A percentile compares a stretch with the other conserved stretches of the same genome.
These are phyloP conservation scores for Monosporascus sp. DNA, from an alignment of 2,329 filamentous ascomycete genomes.

Conservation along the genomic window DNA sequence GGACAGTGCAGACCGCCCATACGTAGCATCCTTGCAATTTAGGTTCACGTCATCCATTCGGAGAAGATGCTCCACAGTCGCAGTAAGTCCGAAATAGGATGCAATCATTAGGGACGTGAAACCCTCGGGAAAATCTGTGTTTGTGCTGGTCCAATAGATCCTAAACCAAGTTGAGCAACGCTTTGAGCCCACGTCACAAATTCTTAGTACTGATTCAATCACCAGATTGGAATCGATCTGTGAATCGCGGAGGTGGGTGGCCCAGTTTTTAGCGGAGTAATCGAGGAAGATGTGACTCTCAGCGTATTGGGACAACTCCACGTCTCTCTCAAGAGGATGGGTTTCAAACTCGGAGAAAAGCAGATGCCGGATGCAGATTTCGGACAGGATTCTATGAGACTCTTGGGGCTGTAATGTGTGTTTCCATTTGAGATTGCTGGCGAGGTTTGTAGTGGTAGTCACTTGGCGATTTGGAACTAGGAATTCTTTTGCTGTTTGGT, in stretches of 20 bases:
- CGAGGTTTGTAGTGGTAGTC: too few relatives aligned
- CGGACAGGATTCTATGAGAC: constrained; percentile 4
- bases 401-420: constrained; percentile 1
- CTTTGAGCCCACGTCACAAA: not conserved
- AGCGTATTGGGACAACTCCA: too few relatives aligned
- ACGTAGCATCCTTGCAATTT: not conserved
- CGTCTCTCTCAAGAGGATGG: too few relatives aligned
- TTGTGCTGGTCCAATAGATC: not conserved
- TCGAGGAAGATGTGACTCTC: not conserved
- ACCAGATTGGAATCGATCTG: too few relatives aligned
- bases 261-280: constrained; percentile 9
- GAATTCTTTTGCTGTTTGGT: constrained; percentile 35
- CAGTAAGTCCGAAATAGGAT: constrained; percentile 7
- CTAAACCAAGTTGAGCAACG: constrained; percentile 1
- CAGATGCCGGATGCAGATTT: constrained; percentile 8
- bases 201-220: not conserved
- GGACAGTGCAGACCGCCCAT: constrained; percentile 4
- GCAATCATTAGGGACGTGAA: constrained; percentile 5
- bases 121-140: not conserved
- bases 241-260: constrained; percentile 2
- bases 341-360: not conserved
- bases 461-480: constrained; percentile 12
- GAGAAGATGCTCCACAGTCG: constrained; percentile 1
- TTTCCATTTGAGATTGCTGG: constrained; percentile 2
- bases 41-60: not conserved